Evolutionary conservation across 805 yeast species (phyloP).

Genomic region (Vanderwaltozyma yarrowii): DNA sequence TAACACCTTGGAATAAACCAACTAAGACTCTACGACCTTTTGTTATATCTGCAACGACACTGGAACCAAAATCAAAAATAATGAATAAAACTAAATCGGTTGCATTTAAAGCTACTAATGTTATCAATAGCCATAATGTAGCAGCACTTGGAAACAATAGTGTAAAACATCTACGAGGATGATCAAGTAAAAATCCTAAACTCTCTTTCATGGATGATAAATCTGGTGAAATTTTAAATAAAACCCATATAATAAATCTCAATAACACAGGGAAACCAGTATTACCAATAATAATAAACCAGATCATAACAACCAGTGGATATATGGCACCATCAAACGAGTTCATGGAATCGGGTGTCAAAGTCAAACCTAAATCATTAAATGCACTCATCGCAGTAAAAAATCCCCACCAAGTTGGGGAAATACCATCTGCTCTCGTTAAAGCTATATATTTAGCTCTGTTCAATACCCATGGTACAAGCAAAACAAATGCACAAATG

Average conservation of each 20-base stretch:
- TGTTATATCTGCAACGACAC: slow-evolving; percentile 42
- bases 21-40: slow-evolving; percentile 63
- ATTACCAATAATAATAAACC: slow-evolving; percentile 83
- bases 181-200: slow-evolving; percentile 77
- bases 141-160: slow-evolving; percentile 84
- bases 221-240: slow-evolving; percentile 58
- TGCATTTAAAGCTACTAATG: slow-evolving; percentile 60
- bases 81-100: slow-evolving; percentile 75
- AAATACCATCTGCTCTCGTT: slow-evolving; percentile 47
- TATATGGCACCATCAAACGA: slow-evolving; percentile 57
- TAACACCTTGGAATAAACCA: slow-evolving; percentile 84
- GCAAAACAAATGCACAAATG: slow-evolving; percentile 39
- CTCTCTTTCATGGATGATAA: slow-evolving; percentile 61
- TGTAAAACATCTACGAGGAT: slow-evolving; percentile 95
- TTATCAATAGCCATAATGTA: slow-evolving; percentile 86
- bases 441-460: slow-evolving; percentile 33
- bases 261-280: slow-evolving; percentile 87
- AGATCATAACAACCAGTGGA: slow-evolving; percentile 49
- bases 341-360: slow-evolving; percentile 72
- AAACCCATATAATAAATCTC: slow-evolving; percentile 72
- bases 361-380: slow-evolving; percentile 75
- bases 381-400: slow-evolving; percentile 74
- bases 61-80: slow-evolving; percentile 56
- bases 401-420: slow-evolving; percentile 89
- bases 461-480: slow-evolving; percentile 52